Evolutionary conservation across 208 protist species (phyloP), one percentile per base, ranked within the genome.

Genomic region (Phytomonas sp.): DNA sequence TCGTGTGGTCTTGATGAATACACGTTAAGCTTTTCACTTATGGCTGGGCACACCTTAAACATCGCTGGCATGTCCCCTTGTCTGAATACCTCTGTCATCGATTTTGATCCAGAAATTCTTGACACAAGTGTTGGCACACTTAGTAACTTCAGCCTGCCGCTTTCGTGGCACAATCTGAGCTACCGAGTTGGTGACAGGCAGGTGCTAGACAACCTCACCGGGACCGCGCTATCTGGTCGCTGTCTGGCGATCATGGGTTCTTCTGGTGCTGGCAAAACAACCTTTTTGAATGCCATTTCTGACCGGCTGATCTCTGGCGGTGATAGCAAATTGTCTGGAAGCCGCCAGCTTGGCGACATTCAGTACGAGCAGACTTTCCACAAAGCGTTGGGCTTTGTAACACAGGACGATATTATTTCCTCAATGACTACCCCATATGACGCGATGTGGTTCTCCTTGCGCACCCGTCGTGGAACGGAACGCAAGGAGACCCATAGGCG

Each of bases 241-340:
- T 88, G 78, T 66, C 86, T 94, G 60, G 91, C 91, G 23, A 81
- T 96, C 36, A 88, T 96, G 74, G 91, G 91, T 20, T 77, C 80
- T 28, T 91, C 83, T 53, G 91, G 91, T 67, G 86, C 91, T 34
- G 91, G 91, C 65, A 96, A 96, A 77, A 93, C 91, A 60, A 95
- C 89, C 15, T 91, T 95, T 74, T 78, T 96, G 34, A 92, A 93
- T 71, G 87, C 87, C 37, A 77, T 95, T 36, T 84, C 78, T 62
- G 86, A 92, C 59, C 81, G 83, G 17, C 82, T 95, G 8, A 72
- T 80, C 46, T 69, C 69, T 1, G 70, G 66, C 37, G 60, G 70
- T 32, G 67, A 76, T n/a, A 65, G 80, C 26, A 81, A 81, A 67
- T 64, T 93, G 43, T 68, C 65, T 20, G 88, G 87, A 29, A 75